Conservation (phyloP, 2,329 filamentous ascomycete genomes). For the Ampelomyces quisqualis region DNA sequence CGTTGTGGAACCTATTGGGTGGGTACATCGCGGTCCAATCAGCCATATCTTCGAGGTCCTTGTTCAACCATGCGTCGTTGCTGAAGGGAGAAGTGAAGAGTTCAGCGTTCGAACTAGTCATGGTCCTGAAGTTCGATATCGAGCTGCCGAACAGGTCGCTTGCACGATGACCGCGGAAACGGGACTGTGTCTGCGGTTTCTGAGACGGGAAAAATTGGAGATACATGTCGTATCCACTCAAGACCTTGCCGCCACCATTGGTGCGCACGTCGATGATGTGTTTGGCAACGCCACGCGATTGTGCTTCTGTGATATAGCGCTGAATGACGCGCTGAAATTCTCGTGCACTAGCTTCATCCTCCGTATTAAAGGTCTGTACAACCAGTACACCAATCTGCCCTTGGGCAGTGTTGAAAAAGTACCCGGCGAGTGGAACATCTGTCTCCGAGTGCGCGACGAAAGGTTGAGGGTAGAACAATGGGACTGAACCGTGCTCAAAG, state of each 20-base stretch:
- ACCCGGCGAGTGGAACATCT: constrained; percentile 46
- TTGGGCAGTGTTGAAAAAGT: constrained; percentile 46
- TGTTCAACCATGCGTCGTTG: constrained; percentile 34
- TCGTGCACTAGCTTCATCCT: constrained; percentile 14
- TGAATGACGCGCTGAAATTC: constrained; percentile 45
- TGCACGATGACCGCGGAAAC: constrained; percentile 49
- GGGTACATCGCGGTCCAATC: constrained; percentile 44
- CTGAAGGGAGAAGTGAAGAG: constrained; percentile 39
- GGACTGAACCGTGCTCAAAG: constrained; percentile 24
- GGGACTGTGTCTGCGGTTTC: constrained; percentile 48
- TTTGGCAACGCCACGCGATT: constrained; percentile 54
- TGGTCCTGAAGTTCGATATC: constrained; percentile 18
- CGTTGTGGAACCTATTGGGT: constrained; percentile 34
- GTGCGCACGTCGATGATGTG: constrained; percentile 64
- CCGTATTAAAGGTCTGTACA: constrained; percentile 45
- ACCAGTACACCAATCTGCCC: constrained; percentile 52
- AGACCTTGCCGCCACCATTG: constrained; percentile 59
- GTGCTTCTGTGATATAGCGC: constrained; percentile 52
- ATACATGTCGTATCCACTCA: constrained; percentile 50
- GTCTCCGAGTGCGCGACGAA: constrained; percentile 35
- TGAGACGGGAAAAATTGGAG: constrained; percentile 55
- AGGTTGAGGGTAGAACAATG: constrained; percentile 41
- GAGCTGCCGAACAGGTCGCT: constrained; percentile 29
- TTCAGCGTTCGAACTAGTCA: constrained; percentile 20
- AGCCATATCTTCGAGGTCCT: constrained; percentile 29